phyloP scores from a whole-genome alignment of 73 alveolate species.

The Paramecium primaurelia region DNA sequence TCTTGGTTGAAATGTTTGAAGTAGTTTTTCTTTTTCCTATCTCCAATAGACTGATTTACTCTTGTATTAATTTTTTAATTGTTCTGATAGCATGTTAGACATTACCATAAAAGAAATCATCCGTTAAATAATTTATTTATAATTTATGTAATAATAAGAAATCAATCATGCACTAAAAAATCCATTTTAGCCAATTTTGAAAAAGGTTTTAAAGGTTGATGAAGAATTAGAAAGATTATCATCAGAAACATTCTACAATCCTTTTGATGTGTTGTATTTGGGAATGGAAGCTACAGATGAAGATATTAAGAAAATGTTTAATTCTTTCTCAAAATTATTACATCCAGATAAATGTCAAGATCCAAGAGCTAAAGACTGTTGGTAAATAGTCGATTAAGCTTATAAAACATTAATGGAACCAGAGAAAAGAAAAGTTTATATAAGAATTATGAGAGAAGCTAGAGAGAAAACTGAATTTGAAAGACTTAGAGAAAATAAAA shows the following conservation, averaged over 20 bases:
- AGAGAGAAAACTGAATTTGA: conserved; percentile 90
- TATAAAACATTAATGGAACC: conserved; percentile 87
- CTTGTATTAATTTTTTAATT: not conserved
- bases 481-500: conserved; percentile 81
- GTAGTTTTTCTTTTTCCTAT: conserved; percentile 28
- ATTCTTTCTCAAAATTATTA: conserved; percentile 76
- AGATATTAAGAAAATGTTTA: conserved; percentile 83
- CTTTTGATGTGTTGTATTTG: conserved; percentile 86
- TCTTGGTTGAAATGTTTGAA: not conserved
- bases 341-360: conserved; percentile 96
- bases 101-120: conserved; percentile 14
- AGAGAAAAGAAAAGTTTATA: conserved; percentile 79
- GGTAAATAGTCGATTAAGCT: conserved; percentile 88
- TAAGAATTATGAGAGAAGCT: conserved; percentile 92
- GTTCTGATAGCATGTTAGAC: conserved; percentile 44
- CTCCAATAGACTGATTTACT: conserved; percentile 44
- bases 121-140: not conserved
- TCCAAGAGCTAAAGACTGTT: conserved; percentile 89
- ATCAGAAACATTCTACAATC: conserved; percentile 70
- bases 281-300: conserved; percentile 90
- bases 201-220: conserved; percentile 28
- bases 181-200: conserved; percentile 32
- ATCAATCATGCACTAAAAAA: conserved; percentile 19
- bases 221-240: conserved; percentile 58
- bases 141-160: not conserved